These are phyloP conservation scores for Fusarium veterinarium DNA, from an alignment of 2,329 filamentous ascomycete species.

Conservation along the genomic window DNA sequence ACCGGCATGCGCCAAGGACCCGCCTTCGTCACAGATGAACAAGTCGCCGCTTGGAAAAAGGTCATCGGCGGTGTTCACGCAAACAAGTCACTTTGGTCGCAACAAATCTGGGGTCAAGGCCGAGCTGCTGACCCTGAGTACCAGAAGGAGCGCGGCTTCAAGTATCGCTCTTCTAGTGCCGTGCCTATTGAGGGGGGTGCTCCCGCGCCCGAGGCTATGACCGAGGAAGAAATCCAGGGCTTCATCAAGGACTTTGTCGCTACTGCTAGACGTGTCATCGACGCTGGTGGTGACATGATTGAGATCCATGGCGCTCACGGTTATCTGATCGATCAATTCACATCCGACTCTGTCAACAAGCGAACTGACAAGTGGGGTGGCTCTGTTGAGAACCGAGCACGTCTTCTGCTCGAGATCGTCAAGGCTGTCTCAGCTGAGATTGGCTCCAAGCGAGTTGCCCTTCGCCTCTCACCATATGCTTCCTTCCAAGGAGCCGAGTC, in stretches of 20 bases:
- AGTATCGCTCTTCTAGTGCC: conserved; percentile 44
- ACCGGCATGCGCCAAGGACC: conserved; percentile 22
- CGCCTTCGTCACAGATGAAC: conserved; percentile 28
- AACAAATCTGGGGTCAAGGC: conserved; percentile 42
- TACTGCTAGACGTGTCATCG: conserved; percentile 7
- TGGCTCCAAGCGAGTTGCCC: conserved; percentile 52
- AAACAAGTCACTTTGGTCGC: conserved; percentile 46
- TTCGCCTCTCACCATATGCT: conserved; percentile 53
- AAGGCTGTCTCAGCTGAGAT: conserved; percentile 50
- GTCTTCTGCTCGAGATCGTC: conserved; percentile 61
- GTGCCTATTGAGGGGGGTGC: conserved; percentile 12
- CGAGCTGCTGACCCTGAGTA: conserved; percentile 39
- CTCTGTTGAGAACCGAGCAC: conserved; percentile 63
- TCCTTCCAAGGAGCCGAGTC: conserved; percentile 42
- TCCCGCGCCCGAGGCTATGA: conserved; percentile 9
- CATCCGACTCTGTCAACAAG: conserved; percentile 52
- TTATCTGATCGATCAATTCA: conserved; percentile 69
- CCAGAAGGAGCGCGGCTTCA: conserved; percentile 37
- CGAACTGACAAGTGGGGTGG: conserved; percentile 67
- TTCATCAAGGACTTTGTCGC: conserved; percentile 26
- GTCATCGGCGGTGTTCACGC: conserved; percentile 46
- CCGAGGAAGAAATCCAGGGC: conserved; percentile 12
- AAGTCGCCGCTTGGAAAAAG: conserved; percentile 46
- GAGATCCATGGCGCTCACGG: conserved; percentile 56
- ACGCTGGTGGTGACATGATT: conserved; percentile 20